Evolutionary conservation across 148 eudicot species (phyloP), one percentile per base, ranked within the genome.

Genomic region (Euryodendron excelsum): DNA sequence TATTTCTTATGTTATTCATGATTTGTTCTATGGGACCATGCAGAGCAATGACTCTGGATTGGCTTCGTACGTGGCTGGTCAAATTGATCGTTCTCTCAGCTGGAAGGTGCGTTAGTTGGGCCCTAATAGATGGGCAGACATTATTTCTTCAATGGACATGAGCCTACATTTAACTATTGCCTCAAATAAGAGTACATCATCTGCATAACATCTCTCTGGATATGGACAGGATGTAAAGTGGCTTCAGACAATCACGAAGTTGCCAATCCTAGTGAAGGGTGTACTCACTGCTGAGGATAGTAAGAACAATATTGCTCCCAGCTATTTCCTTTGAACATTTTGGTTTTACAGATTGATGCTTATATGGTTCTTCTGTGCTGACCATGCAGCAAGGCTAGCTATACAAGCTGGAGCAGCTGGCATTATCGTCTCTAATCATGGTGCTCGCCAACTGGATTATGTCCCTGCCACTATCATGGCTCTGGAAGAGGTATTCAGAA

Each of bases 231-330:
- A 96, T 77, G 91, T 96, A 76, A 86, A 96, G 89, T 96, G 99
- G 98, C 99, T 96, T 73, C 99, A 96, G 78, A 86, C 94, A 77
- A 96, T 96, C 85, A 96, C 98, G 80, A 76, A 83, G 76, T 78
- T 96, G 86, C 99, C 99, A n/a, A 96, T 96, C 86, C 89, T 96
- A 44, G 95, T 96, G 78, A 96, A 96, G 90, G 99, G 99, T 79
- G 98, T 96, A 14, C 55, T 96, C 69, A 93, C 99, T 34, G 98
- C 93, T 59, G 99, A 96, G 81, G 99, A 96, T 75, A 84, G 99
- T 93, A 83, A 77, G 88, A 25, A 76, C 27, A 28, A 63, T 14
- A 64, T 23, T n/a, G 2, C 41, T 47, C 3, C 17, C 20, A 28
- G 2, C 18, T 55, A 14, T 25, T 21, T 73, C 13, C 12, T 55